Conservation (phyloP, 1,284 basidiomycete genomes). For the Volvariella volvacea region DNA sequence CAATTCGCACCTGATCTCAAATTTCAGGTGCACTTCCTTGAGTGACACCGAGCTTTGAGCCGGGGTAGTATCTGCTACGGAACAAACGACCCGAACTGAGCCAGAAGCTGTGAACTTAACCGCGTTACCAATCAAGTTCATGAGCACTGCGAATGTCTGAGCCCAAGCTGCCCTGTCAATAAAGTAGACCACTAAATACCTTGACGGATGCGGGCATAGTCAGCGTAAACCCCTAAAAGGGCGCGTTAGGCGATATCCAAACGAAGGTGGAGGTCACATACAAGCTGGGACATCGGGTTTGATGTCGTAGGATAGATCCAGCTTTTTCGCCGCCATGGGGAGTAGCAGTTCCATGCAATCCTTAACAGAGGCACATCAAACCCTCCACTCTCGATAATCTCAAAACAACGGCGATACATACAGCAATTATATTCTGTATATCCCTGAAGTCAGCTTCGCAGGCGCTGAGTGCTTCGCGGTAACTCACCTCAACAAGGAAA, state of each 20-base stretch:
- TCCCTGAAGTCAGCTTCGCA: too few species aligned
- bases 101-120: slow-evolving; percentile 65
- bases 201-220: slow-evolving; percentile 68
- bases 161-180: not conserved
- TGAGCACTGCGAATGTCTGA: slow-evolving; percentile 39
- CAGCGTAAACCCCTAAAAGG: slow-evolving; percentile 57
- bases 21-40: slow-evolving; percentile 51
- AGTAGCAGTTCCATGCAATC: slow-evolving; percentile 69
- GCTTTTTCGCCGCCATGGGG: slow-evolving; percentile 64
- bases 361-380: slow-evolving; percentile 22
- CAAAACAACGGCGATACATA: slow-evolving; percentile 20
- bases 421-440: slow-evolving; percentile 53
- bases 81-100: slow-evolving; percentile 54
- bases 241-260: slow-evolving; percentile 1
- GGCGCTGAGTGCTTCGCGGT: too few species aligned
- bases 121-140: slow-evolving; percentile 72
- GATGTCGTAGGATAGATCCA: slow-evolving; percentile 66
- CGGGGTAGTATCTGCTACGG: slow-evolving; percentile 33
- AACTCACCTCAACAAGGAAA: slow-evolving; percentile 52
- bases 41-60: not conserved
- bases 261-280: slow-evolving; percentile 21
- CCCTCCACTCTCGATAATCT: not conserved
- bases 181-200: slow-evolving; percentile 25
- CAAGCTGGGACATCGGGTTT: slow-evolving; percentile 56
- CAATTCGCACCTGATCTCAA: slow-evolving; percentile 58